Evolutionary conservation across 495 filamentous ascomycete species (phyloP).

Genomic region (Endocarpon pusillum): DNA sequence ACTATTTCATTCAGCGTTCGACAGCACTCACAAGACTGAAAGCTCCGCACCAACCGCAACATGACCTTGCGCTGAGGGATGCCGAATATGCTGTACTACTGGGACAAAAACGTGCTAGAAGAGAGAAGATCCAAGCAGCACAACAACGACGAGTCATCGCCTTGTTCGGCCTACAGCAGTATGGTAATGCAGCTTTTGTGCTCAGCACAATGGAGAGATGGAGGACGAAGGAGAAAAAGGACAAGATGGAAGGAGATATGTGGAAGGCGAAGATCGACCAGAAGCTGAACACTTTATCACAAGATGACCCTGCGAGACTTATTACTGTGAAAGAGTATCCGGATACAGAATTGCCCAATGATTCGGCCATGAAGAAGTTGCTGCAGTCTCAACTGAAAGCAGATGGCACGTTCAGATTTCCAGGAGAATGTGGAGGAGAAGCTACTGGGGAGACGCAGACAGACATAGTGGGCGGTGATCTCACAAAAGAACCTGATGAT

Average conservation of each 20-base stretch:
- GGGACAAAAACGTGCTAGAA: constrained; percentile 55
- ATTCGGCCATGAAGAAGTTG: constrained; percentile 19
- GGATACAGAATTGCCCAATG: constrained; percentile 30
- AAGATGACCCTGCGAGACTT: constrained; percentile 38
- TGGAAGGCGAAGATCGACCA: constrained; percentile 42
- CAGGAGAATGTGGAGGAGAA: constrained; percentile 1
- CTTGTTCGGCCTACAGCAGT: constrained; percentile 50
- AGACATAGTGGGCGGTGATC: background rate
- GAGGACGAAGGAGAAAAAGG: constrained; percentile 40
- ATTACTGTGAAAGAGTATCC: constrained; percentile 50
- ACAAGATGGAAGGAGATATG: constrained; percentile 22
- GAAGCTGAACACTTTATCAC: constrained; percentile 34
- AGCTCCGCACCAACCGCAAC: constrained; percentile 28
- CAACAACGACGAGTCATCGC: constrained; percentile 69
- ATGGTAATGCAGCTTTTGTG: constrained; percentile 59
- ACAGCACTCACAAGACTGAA: constrained; percentile 59
- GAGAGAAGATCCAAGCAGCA: constrained; percentile 61
- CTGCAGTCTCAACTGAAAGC: constrained; percentile 17
- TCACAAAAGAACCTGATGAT: constrained; percentile 6
- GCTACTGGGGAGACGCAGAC: background rate
- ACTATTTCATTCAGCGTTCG: constrained; percentile 78
- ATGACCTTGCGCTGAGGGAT: constrained; percentile 49
- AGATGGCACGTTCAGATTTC: constrained; percentile 6
- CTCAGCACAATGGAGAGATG: constrained; percentile 48
- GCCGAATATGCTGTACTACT: constrained; percentile 59